Conservation (phyloP, 2,329 filamentous ascomycete species). For the Penicillium sp. region DNA sequence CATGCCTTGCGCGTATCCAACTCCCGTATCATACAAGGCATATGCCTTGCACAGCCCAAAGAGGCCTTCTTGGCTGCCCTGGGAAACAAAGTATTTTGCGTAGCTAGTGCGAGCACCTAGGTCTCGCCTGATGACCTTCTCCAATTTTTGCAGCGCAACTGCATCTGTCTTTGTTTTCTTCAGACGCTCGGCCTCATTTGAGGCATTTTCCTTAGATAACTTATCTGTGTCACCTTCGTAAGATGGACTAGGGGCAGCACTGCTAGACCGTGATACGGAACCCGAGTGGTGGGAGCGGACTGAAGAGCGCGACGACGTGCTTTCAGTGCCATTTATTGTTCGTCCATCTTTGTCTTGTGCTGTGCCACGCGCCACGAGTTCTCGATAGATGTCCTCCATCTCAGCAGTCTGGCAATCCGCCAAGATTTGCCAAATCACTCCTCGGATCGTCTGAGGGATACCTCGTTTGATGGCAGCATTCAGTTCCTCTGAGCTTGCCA, state of each 20-base stretch:
- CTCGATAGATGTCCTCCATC: slow-evolving; percentile 80
- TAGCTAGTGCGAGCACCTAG: slow-evolving; percentile 91
- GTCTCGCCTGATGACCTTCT: slow-evolving; percentile 88
- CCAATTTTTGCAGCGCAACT: slow-evolving; percentile 72
- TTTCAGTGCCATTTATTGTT: slow-evolving; percentile 55
- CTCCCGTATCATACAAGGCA: slow-evolving; percentile 87
- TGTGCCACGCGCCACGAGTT: slow-evolving; percentile 75
- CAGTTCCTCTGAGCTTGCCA: slow-evolving; percentile 86
- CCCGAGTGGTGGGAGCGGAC: slow-evolving; percentile 74
- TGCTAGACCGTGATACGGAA: slow-evolving; percentile 56
- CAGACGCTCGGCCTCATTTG: slow-evolving; percentile 66
- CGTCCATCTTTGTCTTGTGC: slow-evolving; percentile 72
- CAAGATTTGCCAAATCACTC: slow-evolving; percentile 98
- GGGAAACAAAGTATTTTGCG: slow-evolving; percentile 89
- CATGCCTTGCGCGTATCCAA: slow-evolving; percentile 98
- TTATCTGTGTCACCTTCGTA: slow-evolving; percentile 64
- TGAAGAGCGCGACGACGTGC: slow-evolving; percentile 79
- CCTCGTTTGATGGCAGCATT: slow-evolving; percentile 88
- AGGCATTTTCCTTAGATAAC: slow-evolving; percentile 64
- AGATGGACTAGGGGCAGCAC: slow-evolving; percentile 56
- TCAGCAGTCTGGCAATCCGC: slow-evolving; percentile 94
- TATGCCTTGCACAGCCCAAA: slow-evolving; percentile 98
- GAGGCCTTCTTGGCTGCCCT: slow-evolving; percentile 86
- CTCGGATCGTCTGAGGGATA: slow-evolving; percentile 90
- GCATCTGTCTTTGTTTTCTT: slow-evolving; percentile 78